These are phyloP conservation scores for Apocynum venetum DNA, from an alignment of 257 asterid species.

Conservation along the genomic window DNA sequence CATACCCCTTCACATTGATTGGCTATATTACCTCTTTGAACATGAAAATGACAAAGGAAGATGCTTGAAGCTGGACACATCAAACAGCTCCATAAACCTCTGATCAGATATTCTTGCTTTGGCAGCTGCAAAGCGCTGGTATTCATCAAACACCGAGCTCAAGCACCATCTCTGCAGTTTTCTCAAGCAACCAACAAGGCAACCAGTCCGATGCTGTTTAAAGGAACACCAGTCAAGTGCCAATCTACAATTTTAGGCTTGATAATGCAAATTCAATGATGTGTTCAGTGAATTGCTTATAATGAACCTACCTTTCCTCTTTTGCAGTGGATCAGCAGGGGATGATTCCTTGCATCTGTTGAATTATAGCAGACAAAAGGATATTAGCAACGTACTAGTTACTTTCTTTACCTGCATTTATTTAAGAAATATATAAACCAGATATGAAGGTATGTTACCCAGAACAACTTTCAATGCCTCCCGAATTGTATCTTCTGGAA, in stretches of 20 bases:
- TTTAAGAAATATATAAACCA: neutral
- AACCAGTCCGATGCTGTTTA: constrained; percentile 81
- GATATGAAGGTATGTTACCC: constrained; percentile 33
- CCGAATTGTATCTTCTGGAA: constrained; percentile 72
- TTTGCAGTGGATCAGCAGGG: constrained; percentile 77
- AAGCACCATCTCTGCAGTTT: constrained; percentile 79
- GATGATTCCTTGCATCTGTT: constrained; percentile 73
- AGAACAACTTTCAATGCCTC: constrained; percentile 61
- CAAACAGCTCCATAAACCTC: constrained; percentile 85
- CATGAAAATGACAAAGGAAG: constrained; percentile 37
- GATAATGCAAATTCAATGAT: neutral
- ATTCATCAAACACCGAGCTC: constrained; percentile 78
- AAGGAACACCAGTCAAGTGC: constrained; percentile 1
- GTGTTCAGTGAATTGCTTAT: neutral
- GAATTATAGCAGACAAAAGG: constrained; percentile 11
- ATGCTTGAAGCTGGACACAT: constrained; percentile 50
- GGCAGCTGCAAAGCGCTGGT: constrained; percentile 87
- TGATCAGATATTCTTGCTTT: constrained; percentile 79
- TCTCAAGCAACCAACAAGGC: constrained; percentile 86
- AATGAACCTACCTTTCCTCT: constrained; percentile 63
- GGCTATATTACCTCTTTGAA: constrained; percentile 40
- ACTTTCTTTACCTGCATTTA: neutral
- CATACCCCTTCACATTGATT: neutral
- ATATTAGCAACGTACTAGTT: neutral
- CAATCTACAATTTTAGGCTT: neutral